Conservation (phyloP, 2,329 filamentous ascomycete species). For the Pyrenophora tritici-repentis region DNA sequence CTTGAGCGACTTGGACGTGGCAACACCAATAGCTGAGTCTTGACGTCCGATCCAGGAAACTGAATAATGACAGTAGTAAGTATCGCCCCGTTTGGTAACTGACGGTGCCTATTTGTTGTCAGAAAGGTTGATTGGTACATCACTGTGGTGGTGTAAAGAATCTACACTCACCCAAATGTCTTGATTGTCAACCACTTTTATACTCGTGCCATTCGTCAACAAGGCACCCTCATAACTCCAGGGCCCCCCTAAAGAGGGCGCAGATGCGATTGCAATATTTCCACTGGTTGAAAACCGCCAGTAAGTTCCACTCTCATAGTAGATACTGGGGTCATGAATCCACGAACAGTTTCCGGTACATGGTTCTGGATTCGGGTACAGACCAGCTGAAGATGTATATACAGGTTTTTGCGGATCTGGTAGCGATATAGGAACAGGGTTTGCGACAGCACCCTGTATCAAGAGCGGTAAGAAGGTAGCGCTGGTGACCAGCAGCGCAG, state of each 20-base stretch:
- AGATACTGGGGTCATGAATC: conserved; percentile 54
- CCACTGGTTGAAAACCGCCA: conserved; percentile 58
- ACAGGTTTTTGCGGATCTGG: conserved; percentile 8
- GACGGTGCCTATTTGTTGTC: conserved; percentile 61
- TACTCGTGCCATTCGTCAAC: conserved; percentile 50
- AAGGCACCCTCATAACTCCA: conserved; percentile 54
- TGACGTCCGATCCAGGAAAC: conserved; percentile 65
- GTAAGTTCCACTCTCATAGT: conserved; percentile 53
- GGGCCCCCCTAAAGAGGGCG: conserved; percentile 52
- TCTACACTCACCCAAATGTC: conserved; percentile 53
- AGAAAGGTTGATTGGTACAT: background rate
- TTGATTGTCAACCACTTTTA: conserved; percentile 47
- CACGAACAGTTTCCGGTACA: conserved; percentile 48
- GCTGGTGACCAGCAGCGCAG: conserved; percentile 16
- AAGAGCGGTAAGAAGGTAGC: conserved; percentile 21
- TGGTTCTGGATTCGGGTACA: conserved; percentile 40
- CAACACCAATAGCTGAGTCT: conserved; percentile 64
- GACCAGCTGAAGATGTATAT: background rate
- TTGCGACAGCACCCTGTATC: conserved; percentile 4
- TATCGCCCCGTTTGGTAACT: conserved; percentile 57
- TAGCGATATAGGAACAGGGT: background rate
- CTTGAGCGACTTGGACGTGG: conserved; percentile 54
- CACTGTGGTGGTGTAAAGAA: background rate
- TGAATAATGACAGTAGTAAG: conserved; percentile 67
- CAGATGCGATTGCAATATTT: conserved; percentile 53